Conservation (phyloP, 345 rosid genomes). For the Alliaria petiolata region DNA sequence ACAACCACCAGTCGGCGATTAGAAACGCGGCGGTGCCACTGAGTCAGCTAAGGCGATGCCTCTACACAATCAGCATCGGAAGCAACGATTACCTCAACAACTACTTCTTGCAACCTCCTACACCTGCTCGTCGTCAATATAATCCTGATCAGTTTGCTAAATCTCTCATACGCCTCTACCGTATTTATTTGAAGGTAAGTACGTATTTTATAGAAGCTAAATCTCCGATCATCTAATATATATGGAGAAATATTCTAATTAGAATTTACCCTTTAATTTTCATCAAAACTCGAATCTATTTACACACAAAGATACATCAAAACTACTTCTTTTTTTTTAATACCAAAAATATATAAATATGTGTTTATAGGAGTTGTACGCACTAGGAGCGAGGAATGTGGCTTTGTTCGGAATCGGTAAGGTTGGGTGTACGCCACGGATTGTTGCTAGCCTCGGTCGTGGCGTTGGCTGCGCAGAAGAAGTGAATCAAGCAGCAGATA, state of each 20-base stretch:
- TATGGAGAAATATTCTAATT: no score
- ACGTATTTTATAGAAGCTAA: no score
- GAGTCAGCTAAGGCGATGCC: slow-evolving; percentile 30
- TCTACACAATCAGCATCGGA: slow-evolving; percentile 44
- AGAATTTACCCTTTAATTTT: no score
- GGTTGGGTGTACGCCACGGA: slow-evolving; percentile 32
- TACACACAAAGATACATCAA: no score
- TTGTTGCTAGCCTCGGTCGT: slow-evolving; percentile 4
- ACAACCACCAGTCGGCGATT: slow-evolving; percentile 37
- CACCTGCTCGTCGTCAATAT: neutral
- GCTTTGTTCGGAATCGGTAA: slow-evolving; percentile 30
- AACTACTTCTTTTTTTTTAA: neutral
- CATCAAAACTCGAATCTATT: no score
- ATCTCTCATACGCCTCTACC: slow-evolving; percentile 20
- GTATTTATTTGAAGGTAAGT: slow-evolving; percentile 18
- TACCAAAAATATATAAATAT: neutral
- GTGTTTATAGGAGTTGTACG: slow-evolving; percentile 20
- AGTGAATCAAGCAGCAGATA: slow-evolving; percentile 21
- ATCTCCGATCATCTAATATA: no score
- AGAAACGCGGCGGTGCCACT: slow-evolving; percentile 7
- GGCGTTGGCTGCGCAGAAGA: slow-evolving; percentile 31
- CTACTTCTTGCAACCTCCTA: slow-evolving; percentile 40
- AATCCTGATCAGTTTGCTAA: slow-evolving; percentile 29
- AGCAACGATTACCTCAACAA: slow-evolving; percentile 52
- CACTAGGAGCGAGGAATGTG: slow-evolving; percentile 34